These are phyloP conservation scores for Nephromyces sp. DNA, from an alignment of 169 alveolate genomes.

Conservation along the genomic window DNA sequence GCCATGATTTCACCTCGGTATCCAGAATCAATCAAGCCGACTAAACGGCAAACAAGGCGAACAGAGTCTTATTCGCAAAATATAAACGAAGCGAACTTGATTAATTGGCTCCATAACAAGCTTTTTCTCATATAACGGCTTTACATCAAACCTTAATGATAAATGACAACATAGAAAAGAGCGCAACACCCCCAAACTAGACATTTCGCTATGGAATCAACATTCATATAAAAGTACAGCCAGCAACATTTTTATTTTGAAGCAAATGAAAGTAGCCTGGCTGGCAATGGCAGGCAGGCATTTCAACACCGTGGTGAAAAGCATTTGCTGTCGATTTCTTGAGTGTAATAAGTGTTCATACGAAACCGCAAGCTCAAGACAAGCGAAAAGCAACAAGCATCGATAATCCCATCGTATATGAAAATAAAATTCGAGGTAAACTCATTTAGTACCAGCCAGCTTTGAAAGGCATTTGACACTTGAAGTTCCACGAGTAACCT, in stretches of 20 bases:
- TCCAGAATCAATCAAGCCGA: slow-evolving; percentile 79
- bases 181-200: not conserved
- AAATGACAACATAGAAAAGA: not conserved
- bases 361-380: too few relatives aligned
- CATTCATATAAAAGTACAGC: not conserved
- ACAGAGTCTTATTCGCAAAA: too few relatives aligned
- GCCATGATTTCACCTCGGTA: slow-evolving; percentile 78
- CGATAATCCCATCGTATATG: too few relatives aligned
- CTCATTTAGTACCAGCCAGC: not conserved
- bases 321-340: too few relatives aligned
- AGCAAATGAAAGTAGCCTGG: too few relatives aligned
- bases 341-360: too few relatives aligned
- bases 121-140: not conserved
- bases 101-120: not conserved
- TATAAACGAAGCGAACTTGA: not conserved
- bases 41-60: slow-evolving; percentile 13
- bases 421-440: too few relatives aligned
- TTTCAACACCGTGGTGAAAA: too few relatives aligned
- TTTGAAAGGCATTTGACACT: not conserved
- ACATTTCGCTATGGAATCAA: not conserved
- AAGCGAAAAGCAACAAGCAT: too few relatives aligned
- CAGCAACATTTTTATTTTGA: too few relatives aligned
- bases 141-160: too few relatives aligned
- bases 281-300: too few relatives aligned
- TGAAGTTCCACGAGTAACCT: not conserved